phyloP scores from a whole-genome alignment of 257 asterid species.

The Lithospermum erythrorhizon region DNA sequence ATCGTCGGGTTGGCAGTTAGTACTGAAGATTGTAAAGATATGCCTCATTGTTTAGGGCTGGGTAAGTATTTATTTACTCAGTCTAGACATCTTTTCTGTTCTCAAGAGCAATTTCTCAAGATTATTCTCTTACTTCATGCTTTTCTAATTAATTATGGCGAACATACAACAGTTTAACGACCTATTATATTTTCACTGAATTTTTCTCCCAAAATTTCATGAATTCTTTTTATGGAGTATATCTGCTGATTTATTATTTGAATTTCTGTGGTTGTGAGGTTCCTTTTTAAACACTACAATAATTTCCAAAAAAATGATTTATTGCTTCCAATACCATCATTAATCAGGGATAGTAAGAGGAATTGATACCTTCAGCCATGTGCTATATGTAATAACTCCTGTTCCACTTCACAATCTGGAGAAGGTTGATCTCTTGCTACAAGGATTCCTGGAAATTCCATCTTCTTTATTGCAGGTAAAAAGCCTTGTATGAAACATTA shows the following conservation, averaged over 20 bases:
- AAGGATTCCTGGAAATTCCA: constrained; percentile 75
- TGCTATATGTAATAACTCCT: constrained; percentile 67
- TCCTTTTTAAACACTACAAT: not conserved
- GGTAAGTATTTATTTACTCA: constrained; percentile 34
- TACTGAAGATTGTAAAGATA: constrained; percentile 34
- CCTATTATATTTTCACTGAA: not conserved
- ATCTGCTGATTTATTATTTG: no score
- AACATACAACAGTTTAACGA: not conserved
- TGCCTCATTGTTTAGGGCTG: constrained; percentile 80
- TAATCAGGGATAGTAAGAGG: constrained; percentile 76
- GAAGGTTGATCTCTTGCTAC: constrained; percentile 71
- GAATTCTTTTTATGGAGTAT: no score
- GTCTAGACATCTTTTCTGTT: not conserved
- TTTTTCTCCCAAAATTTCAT: no score
- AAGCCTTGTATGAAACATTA: not conserved
- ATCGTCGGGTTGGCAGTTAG: constrained; percentile 74
- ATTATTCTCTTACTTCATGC: not conserved
- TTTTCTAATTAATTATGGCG: not conserved
- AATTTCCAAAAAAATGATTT: no score
- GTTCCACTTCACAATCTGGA: constrained; percentile 58
- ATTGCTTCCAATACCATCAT: not conserved
- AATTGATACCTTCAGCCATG: constrained; percentile 47
- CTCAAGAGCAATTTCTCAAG: no score
- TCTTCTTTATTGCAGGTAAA: constrained; percentile 69
- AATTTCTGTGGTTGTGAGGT: not conserved